phyloP scores from a whole-genome alignment of 2,329 filamentous ascomycete genomes.

The Fusarium cicatricum region DNA sequence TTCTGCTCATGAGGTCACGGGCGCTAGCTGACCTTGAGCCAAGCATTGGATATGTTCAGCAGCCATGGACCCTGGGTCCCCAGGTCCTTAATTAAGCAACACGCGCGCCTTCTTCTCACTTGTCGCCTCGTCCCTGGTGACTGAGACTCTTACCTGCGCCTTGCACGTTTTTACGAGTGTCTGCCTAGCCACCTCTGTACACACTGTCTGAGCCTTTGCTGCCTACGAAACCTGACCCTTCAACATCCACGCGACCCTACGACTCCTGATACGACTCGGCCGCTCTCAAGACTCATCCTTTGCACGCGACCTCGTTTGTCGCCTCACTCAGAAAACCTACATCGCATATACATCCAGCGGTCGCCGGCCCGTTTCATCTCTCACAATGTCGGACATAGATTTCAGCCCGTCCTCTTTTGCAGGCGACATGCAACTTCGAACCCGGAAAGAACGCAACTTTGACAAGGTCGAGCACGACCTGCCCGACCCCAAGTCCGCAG shows the following conservation, averaged over 20 bases:
- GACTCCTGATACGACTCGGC: conserved; percentile 32
- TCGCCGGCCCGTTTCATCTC: conserved; percentile 3
- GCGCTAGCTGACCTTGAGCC: conserved; percentile 2
- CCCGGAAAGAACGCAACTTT: conserved; percentile 59
- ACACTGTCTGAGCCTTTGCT: conserved; percentile 17
- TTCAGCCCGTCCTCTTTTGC: conserved; percentile 43
- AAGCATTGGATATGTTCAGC: conserved; percentile 2
- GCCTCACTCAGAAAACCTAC: conserved; percentile 5
- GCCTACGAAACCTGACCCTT: conserved; percentile 25
- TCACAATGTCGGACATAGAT: conserved; percentile 39
- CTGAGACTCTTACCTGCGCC: conserved; percentile 11
- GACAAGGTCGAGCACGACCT: conserved; percentile 59
- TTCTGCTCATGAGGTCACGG: conserved; percentile 27
- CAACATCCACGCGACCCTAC: conserved; percentile 33
- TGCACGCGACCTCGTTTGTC: conserved; percentile 29
- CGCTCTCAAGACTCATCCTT: conserved; percentile 23
- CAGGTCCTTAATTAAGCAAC: neutral
- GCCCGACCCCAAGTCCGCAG: conserved; percentile 45
- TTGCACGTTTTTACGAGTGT: neutral
- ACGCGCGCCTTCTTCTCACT: conserved; percentile 13
- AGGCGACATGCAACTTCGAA: conserved; percentile 59
- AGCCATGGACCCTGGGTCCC: neutral
- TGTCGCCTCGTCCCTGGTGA: conserved; percentile 9
- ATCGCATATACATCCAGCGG: conserved; percentile 12
- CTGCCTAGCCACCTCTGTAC: conserved; percentile 7